Evolutionary conservation across 2,329 filamentous ascomycete genomes (phyloP).

Genomic region (Sclerotinia trifoliorum): DNA sequence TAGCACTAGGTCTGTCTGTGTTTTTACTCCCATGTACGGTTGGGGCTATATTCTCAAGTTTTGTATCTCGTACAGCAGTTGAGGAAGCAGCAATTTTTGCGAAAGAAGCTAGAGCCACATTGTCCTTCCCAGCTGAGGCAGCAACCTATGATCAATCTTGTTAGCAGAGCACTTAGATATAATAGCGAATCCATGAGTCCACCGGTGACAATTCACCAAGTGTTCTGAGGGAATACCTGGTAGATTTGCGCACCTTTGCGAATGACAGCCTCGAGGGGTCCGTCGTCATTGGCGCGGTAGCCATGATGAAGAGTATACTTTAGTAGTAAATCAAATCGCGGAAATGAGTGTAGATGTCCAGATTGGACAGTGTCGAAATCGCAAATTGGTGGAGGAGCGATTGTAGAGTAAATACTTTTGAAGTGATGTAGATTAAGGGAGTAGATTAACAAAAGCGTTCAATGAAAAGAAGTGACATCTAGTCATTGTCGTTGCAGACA

Average conservation of each 20-base stretch:
- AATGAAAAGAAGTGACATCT: constrained; percentile 40
- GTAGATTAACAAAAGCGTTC: constrained; percentile 40
- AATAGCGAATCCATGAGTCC: background rate
- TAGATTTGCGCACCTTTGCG: constrained; percentile 61
- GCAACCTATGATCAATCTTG: constrained; percentile 45
- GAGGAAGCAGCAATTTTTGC: constrained; percentile 36
- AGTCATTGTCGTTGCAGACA: constrained; percentile 41
- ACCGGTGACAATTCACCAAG: constrained; percentile 5
- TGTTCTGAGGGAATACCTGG: constrained; percentile 9
- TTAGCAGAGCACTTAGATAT: constrained; percentile 5
- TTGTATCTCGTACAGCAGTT: constrained; percentile 36
- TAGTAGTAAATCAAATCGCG: constrained; percentile 28
- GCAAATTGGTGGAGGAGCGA: constrained; percentile 37
- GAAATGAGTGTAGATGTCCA: constrained; percentile 38
- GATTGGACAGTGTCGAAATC: constrained; percentile 37
- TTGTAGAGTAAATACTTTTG: constrained; percentile 31
- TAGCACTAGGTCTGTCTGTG: constrained; percentile 22
- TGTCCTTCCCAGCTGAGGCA: constrained; percentile 47
- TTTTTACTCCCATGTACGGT: constrained; percentile 22
- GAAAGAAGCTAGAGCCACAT: constrained; percentile 38
- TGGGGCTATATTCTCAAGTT: constrained; percentile 33
- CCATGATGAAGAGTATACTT: constrained; percentile 43
- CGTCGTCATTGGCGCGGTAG: constrained; percentile 47
- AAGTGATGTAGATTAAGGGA: constrained; percentile 40
- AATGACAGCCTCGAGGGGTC: constrained; percentile 65